A percentile compares a stretch with the other conserved stretches of the same genome.
Evolutionary conservation across 306 rosid species (phyloP).

Genomic region (Rubus idaeus): DNA sequence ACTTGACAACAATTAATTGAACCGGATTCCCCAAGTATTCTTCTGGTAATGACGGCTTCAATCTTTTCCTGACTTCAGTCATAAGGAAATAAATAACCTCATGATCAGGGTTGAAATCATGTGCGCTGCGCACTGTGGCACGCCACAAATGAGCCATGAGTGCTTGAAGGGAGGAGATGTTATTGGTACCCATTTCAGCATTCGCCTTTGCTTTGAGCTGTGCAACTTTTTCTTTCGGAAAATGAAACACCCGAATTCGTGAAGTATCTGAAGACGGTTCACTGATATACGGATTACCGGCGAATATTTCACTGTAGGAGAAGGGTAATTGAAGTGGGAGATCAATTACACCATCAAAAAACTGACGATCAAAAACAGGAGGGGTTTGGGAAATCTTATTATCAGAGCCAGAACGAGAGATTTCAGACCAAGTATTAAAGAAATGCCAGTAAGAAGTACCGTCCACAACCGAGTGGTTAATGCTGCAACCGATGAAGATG

Average conservation of each 20-base stretch:
- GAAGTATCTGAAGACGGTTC: too few relatives aligned
- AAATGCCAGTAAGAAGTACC: not conserved
- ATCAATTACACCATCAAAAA: not conserved
- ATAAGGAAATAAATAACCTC: not conserved
- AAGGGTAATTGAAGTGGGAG: too few relatives aligned
- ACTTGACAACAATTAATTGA: not conserved
- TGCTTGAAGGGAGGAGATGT: not conserved
- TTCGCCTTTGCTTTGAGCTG: constrained; percentile 20
- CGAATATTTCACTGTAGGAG: too few relatives aligned
- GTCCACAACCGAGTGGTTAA: not conserved
- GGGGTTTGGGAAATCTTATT: constrained; percentile 20
- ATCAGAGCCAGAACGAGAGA: constrained; percentile 18
- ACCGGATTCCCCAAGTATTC: constrained; percentile 31
- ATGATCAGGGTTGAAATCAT: constrained; percentile 2
- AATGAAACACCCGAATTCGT: not conserved
- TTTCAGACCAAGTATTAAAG: constrained; percentile 1
- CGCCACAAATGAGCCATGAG: constrained; percentile 19
- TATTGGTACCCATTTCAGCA: constrained; percentile 9
- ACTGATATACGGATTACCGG: too few relatives aligned
- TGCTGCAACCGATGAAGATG: constrained; percentile 31
- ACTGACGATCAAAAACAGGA: not conserved
- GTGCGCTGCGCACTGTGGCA: not conserved
- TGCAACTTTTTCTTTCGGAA: not conserved
- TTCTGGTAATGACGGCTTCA: constrained; percentile 28
- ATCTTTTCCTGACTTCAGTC: constrained; percentile 6